These are phyloP conservation scores for Coemansia sp. DNA, from an alignment of 192 early-diverging fungal species.

Conservation along the genomic window DNA sequence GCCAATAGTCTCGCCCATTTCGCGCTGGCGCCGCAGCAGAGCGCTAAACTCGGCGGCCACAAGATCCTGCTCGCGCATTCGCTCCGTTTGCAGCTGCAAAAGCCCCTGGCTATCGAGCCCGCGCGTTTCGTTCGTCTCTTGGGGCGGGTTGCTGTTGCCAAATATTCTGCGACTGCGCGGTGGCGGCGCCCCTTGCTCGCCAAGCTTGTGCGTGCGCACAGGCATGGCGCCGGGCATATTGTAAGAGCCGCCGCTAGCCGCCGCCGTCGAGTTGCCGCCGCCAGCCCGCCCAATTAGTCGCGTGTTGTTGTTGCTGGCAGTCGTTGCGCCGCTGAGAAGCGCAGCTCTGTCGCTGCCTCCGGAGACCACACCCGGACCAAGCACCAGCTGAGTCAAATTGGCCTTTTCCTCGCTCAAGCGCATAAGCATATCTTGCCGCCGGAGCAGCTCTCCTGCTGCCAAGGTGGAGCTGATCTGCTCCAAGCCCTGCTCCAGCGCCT, in stretches of 20 bases:
- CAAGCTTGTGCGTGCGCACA: slow-evolving; percentile 11
- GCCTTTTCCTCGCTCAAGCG: slow-evolving; percentile 73
- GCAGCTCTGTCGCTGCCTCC: slow-evolving; percentile 30
- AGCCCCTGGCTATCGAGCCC: slow-evolving; percentile 77
- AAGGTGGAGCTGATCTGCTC: slow-evolving; percentile 30
- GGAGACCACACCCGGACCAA: slow-evolving; percentile 35
- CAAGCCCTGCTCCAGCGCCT: slow-evolving; percentile 59
- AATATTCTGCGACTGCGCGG: slow-evolving; percentile 65
- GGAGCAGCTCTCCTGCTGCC: slow-evolving; percentile 72
- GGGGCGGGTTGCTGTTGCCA: slow-evolving; percentile 65
- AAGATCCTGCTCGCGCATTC: slow-evolving; percentile 85
- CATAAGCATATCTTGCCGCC: slow-evolving; percentile 79
- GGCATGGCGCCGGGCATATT: slow-evolving; percentile 36
- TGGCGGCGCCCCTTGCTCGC: slow-evolving; percentile 23
- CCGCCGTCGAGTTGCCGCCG: slow-evolving; percentile 5
- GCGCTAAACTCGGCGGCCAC: slow-evolving; percentile 74
- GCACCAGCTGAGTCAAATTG: slow-evolving; percentile 63
- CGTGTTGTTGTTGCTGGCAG: slow-evolving; percentile 7
- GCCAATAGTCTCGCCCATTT: slow-evolving; percentile 86
- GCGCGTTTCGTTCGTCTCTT: slow-evolving; percentile 81
- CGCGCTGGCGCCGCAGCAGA: slow-evolving; percentile 80
- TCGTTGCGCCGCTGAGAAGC: slow-evolving; percentile 31
- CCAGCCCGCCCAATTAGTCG: slow-evolving; percentile 42
- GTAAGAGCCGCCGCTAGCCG: slow-evolving; percentile 4
- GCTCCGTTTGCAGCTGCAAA: slow-evolving; percentile 72